Evolutionary conservation across 1,139 yeast genomes (phyloP).

Genomic region (Geotrichum fermentans): DNA sequence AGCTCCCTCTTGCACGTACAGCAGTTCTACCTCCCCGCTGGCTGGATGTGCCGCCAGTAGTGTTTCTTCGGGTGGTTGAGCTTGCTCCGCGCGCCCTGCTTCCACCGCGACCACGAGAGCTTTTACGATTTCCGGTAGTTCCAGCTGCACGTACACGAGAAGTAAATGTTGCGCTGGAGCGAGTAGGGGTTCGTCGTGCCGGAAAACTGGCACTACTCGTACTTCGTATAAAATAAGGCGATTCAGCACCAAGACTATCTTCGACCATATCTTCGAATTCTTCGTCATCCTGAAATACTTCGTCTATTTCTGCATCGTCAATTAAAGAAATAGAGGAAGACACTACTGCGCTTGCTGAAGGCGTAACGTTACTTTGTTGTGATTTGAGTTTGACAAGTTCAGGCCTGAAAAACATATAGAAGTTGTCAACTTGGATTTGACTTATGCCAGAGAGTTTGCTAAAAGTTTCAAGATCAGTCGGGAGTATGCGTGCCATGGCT

Average conservation of each 20-base stretch:
- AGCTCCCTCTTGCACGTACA: too few relatives aligned
- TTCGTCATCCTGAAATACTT: constrained; percentile 2
- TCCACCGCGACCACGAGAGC: constrained; percentile 2
- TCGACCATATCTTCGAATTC: not conserved
- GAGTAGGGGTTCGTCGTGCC: not conserved
- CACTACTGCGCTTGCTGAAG: not conserved
- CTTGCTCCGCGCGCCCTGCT: not conserved
- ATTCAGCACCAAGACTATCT: not conserved
- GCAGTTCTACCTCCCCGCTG: not conserved
- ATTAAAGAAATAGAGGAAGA: not conserved
- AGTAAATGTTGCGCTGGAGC: not conserved
- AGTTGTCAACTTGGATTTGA: constrained; percentile 18
- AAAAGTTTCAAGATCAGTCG: constrained; percentile 20
- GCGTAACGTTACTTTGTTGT: not conserved
- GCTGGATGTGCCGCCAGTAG: not conserved
- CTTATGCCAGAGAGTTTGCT: constrained; percentile 20
- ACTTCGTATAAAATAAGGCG: constrained; percentile 2
- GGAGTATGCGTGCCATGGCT: constrained; percentile 21
- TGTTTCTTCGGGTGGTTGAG: not conserved
- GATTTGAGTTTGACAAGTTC: constrained; percentile 17
- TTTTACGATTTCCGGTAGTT: not conserved
- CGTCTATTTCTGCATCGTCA: constrained; percentile 1
- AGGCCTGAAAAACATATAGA: constrained; percentile 21
- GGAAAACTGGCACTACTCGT: not conserved
- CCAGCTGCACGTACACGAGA: not conserved